Conservation (phyloP, 257 asterid genomes). For the Solanum ahanhuiri region DNA sequence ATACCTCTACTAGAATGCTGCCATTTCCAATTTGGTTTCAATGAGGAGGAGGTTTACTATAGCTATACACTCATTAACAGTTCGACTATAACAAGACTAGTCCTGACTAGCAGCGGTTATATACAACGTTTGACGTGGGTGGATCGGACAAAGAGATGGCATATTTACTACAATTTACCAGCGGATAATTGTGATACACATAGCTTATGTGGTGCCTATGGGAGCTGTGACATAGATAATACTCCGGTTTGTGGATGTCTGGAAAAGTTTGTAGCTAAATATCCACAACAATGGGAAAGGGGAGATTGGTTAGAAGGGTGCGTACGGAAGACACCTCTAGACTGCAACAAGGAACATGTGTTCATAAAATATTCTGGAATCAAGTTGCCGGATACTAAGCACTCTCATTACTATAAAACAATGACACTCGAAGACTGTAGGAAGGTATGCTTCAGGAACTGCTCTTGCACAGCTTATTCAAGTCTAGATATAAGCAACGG, state of each 20-base stretch:
- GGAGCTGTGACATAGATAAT: not conserved
- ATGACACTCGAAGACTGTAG: conserved; percentile 2
- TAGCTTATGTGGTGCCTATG: not conserved
- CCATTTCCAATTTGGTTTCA: not conserved
- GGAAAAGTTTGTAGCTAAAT: conserved; percentile 3
- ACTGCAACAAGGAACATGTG: conserved; percentile 3
- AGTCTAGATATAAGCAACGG: conserved; percentile 5
- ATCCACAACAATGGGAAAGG: conserved; percentile 8
- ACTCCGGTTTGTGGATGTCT: conserved; percentile 13
- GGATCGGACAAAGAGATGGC: not conserved
- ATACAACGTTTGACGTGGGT: not conserved
- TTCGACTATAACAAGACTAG: not conserved
- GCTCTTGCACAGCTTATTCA: conserved; percentile 19
- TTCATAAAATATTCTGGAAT: not conserved
- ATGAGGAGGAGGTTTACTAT: not conserved
- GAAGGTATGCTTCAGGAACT: conserved; percentile 16
- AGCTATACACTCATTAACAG: not conserved
- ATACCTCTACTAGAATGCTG: not conserved
- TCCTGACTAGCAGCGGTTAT: not conserved
- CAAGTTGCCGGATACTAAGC: not conserved
- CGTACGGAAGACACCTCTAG: conserved; percentile 1
- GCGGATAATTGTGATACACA: not conserved
- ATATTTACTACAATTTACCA: not conserved
- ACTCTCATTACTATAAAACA: not conserved
- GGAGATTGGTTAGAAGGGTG: conserved; percentile 21